Base-by-base conservation (phyloP, 2,329 filamentous ascomycete genomes). In the Colletotrichum orchidophilum region DNA sequence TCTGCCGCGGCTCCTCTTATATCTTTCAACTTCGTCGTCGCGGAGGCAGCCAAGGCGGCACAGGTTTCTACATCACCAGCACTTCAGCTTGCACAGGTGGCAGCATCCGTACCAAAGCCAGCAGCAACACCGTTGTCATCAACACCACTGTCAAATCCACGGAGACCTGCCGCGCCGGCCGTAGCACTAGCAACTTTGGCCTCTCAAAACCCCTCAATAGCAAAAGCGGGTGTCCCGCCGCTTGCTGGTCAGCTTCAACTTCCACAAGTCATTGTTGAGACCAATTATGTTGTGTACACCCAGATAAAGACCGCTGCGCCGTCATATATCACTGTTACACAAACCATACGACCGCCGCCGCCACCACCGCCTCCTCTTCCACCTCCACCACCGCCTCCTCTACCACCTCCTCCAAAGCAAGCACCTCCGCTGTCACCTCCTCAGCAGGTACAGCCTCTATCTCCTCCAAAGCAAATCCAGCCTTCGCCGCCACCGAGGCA, bases 201-300 rank as follows among this genome's bases (percentile, higher is more conserved):
- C 15, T 12, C 18, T 15, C 58, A 24, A 12, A 33, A 15, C 2
- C 6, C 65, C 1, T 39, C 8, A 13, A 3, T 29, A 21, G 6
- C 49, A n/a, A 21, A 31, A 12, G 24, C 53, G 3, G 39, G 21
- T 29, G 13, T 6, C 18, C n/a, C 50, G 7, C 13, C 29, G 11
- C n/a, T 58, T 12, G 39, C 26, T 11, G 15, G 52, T 29, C 11
- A 46, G n/a, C 29, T 49, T 39, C 49, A 53, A 21, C 64, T 52
- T 27, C 64, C 64, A 2, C 27, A 63, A 59, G 52, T 71, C 42
- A 59, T 71, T 29, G 7, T 71, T 31, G 68, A 71, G 33, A 71
- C 68, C 6, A 46, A 68, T 21, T 68, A 57, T 21, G 54, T 71
- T 33, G 12, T 54, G 15, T 53, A 58, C 24, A 71, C 64, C 7